Evolutionary conservation across 2,329 filamentous ascomycete genomes (phyloP).

Genomic region (Talaromyces funiculosus): DNA sequence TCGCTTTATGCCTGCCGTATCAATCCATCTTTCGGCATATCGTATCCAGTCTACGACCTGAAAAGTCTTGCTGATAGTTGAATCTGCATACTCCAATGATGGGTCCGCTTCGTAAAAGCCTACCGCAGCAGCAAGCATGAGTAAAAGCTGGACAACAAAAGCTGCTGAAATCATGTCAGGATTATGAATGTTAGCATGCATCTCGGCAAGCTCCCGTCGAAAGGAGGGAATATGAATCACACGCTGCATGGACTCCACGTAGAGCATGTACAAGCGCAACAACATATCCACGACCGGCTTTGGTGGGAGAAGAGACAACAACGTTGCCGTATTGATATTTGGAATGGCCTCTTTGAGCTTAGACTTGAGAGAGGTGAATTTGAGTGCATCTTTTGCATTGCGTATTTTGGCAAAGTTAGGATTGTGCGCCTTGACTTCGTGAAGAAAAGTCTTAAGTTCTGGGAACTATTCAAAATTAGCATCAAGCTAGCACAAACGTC

Average conservation of each 20-base stretch:
- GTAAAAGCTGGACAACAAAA: conserved; percentile 33
- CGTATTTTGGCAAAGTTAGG: conserved; percentile 31
- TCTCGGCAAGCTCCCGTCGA: conserved; percentile 31
- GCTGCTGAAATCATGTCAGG: conserved; percentile 24
- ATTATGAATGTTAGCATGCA: conserved; percentile 28
- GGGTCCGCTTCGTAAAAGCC: conserved; percentile 28
- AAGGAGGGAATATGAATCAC: conserved; percentile 40
- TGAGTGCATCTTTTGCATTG: conserved; percentile 29
- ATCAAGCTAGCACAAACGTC: background rate
- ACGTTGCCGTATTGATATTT: conserved; percentile 24
- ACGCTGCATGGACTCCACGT: conserved; percentile 36
- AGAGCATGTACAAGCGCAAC: conserved; percentile 34
- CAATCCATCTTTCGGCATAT: conserved; percentile 83
- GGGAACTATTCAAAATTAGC: conserved; percentile 27
- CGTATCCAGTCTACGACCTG: conserved; percentile 64
- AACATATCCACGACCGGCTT: conserved; percentile 33
- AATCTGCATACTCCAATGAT: conserved; percentile 24
- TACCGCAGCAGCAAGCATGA: conserved; percentile 36
- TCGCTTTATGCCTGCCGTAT: conserved; percentile 63
- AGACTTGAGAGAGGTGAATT: conserved; percentile 27
- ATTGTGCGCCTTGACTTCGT: conserved; percentile 32
- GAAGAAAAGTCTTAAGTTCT: conserved; percentile 33
- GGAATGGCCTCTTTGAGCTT: conserved; percentile 27
- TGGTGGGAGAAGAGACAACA: conserved; percentile 31
- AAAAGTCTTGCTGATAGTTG: conserved; percentile 21